These are phyloP conservation scores for Graphiopsis chlorocephala DNA, from an alignment of 2,329 filamentous ascomycete genomes.

Conservation along the genomic window DNA sequence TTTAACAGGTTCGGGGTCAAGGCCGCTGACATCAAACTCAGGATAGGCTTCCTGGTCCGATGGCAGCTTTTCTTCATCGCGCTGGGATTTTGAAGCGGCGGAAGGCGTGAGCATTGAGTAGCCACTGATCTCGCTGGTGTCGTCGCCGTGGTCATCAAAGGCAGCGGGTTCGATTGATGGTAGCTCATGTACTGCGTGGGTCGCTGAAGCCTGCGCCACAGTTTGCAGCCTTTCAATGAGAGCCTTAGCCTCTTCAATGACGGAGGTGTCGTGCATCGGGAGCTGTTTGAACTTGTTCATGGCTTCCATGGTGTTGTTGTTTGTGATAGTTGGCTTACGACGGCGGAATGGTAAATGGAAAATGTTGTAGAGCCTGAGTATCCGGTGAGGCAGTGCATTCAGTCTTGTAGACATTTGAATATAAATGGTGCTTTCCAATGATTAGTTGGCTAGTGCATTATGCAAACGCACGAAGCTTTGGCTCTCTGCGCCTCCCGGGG, in stretches of 20 bases:
- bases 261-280: neutral
- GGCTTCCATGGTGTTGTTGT: neutral
- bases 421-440: neutral
- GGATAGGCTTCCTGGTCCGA: neutral
- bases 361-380: neutral
- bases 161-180: neutral
- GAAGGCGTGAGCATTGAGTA: neutral
- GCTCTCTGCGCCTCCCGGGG: neutral
- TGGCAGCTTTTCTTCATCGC: neutral
- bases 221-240: neutral
- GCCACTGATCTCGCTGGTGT: neutral
- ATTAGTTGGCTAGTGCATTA: neutral
- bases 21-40: neutral
- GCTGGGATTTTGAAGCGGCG: neutral
- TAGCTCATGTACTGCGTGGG: neutral
- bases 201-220: neutral
- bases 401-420: neutral
- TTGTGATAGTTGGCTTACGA: neutral
- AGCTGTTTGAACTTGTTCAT: neutral
- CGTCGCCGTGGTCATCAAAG: neutral
- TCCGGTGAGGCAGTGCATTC: neutral
- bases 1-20: too few species aligned
- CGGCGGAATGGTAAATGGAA: neutral
- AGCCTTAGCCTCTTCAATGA: neutral
- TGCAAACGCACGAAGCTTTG: neutral